Evolutionary conservation across 2,329 filamentous ascomycete species (phyloP), one percentile per base, ranked within the genome.

Genomic region (Fusarium temperatum): DNA sequence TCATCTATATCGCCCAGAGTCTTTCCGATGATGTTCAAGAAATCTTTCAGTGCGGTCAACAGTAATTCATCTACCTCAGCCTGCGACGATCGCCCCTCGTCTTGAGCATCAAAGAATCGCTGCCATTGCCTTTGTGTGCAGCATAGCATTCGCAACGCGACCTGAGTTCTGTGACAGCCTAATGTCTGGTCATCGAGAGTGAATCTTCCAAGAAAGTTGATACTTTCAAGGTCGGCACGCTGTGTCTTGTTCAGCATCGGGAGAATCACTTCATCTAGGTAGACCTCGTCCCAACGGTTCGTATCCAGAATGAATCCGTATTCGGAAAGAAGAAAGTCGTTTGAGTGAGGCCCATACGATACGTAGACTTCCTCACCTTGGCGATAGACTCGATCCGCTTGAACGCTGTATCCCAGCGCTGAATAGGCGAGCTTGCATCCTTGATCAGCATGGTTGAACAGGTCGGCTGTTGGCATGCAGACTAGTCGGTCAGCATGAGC

Each of bases 251-350:
- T 80, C 24, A 88, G 64, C 59, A 71, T 80, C 4, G 83, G 82
- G 8, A 88, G 74, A 30, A 89, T 70, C 5, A 83, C 82, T 17
- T 87, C 85, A 53, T 89, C 87, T 10, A 89, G 79, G 22, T 80
- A 80, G 3, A 85, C 81, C 74, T 87, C 85, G 41, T 89, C 88
- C 84, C 85, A 87, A 20, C 80, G 78, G 63, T 89, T 89, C 20
- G 80, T 75, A 59, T 87, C 86, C 22, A 81, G 75, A 17, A 86
- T 78, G 73, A 89, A 89, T 9, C 87, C 87, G 73, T 89, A 95
- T 81, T 95, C 93, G 1, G 89, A 87, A 3, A 95, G 86, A 24
- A 95, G 82, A 74, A 93, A 92, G 78, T 95, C 93, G 71, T 94
- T 93, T 35, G 87, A 87, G 79, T 95, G 93, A 3, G 86, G 80